These are phyloP conservation scores for Plasmodium malariae DNA, from an alignment of 169 alveolate genomes.

Conservation along the genomic window DNA sequence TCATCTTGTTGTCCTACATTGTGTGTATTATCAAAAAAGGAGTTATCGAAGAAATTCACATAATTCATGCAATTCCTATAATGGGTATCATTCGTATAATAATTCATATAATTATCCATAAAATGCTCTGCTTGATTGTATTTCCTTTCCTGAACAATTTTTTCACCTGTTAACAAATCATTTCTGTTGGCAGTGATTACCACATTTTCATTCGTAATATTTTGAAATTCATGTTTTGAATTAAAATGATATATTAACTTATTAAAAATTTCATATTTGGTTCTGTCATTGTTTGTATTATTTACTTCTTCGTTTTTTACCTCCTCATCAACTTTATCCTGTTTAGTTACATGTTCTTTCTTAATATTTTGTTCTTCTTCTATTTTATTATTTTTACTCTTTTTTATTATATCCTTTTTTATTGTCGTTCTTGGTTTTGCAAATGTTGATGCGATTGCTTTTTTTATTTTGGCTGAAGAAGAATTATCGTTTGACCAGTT, in stretches of 20 bases:
- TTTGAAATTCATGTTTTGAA: not conserved
- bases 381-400: constrained; percentile 3
- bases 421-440: too few species aligned
- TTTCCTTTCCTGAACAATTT: too few species aligned
- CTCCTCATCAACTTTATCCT: constrained; percentile 12
- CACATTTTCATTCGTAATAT: not conserved
- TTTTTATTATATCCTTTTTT: constrained; percentile 12
- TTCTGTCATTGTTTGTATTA: not conserved
- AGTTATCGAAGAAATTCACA: not conserved
- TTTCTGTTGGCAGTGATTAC: too few species aligned
- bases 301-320: not conserved
- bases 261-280: constrained; percentile 2
- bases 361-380: constrained; percentile 9
- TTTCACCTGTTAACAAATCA: not conserved
- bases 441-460: too few species aligned
- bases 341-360: constrained; percentile 11
- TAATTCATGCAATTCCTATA: too few species aligned
- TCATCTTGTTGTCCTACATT: not conserved
- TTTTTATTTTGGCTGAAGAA: too few species aligned
- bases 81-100: too few species aligned
- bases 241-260: constrained; percentile 27
- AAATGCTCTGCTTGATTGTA: too few species aligned
- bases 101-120: too few species aligned
- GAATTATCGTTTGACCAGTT: too few species aligned
- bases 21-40: not conserved